These are phyloP conservation scores for Malassezia psittaci DNA, from an alignment of 1,284 basidiomycete species.

Conservation along the genomic window DNA sequence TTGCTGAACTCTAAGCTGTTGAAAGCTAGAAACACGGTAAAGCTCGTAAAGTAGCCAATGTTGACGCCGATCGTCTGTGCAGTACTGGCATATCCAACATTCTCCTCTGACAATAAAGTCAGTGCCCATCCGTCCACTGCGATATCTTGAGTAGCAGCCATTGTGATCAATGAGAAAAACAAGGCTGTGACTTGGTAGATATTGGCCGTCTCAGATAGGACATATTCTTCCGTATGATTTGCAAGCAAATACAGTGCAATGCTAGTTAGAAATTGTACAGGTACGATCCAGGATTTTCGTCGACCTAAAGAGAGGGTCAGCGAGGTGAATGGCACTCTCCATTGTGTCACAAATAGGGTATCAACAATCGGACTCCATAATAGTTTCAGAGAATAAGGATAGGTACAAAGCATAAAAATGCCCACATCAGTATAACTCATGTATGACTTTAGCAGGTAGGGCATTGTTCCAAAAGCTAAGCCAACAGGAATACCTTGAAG, in stretches of 20 bases:
- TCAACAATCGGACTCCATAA: slow-evolving; percentile 98
- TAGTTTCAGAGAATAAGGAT: slow-evolving; percentile 94
- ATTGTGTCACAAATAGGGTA: slow-evolving; percentile 66
- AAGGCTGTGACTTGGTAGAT: slow-evolving; percentile 69
- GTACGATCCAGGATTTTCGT: slow-evolving; percentile 96
- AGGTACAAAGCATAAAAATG: slow-evolving; percentile 82
- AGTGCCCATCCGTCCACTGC: slow-evolving; percentile 98
- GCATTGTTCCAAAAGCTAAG: slow-evolving; percentile 67
- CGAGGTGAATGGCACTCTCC: slow-evolving; percentile 22
- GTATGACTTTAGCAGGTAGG: slow-evolving; percentile 87
- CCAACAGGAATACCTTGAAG: slow-evolving; percentile 93
- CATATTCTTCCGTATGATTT: slow-evolving; percentile 64
- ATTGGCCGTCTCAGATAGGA: slow-evolving; percentile 65
- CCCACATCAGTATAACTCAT: slow-evolving; percentile 93
- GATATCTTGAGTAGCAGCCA: slow-evolving; percentile 98
- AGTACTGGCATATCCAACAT: slow-evolving; percentile 89
- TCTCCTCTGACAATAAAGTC: slow-evolving; percentile 86
- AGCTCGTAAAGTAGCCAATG: slow-evolving; percentile 88
- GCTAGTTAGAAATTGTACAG: slow-evolving; percentile 86
- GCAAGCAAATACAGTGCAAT: slow-evolving; percentile 79
- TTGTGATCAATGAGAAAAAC: slow-evolving; percentile 76
- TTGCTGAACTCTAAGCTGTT: slow-evolving; percentile 82
- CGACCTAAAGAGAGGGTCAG: slow-evolving; percentile 58
- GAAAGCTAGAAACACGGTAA: slow-evolving; percentile 93
- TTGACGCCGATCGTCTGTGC: slow-evolving; percentile 97